A percentile compares a stretch with the other conserved stretches of the same genome.
These are phyloP conservation scores for Spencermartinsiella europaea DNA, from an alignment of 805 yeast species.

Conservation along the genomic window DNA sequence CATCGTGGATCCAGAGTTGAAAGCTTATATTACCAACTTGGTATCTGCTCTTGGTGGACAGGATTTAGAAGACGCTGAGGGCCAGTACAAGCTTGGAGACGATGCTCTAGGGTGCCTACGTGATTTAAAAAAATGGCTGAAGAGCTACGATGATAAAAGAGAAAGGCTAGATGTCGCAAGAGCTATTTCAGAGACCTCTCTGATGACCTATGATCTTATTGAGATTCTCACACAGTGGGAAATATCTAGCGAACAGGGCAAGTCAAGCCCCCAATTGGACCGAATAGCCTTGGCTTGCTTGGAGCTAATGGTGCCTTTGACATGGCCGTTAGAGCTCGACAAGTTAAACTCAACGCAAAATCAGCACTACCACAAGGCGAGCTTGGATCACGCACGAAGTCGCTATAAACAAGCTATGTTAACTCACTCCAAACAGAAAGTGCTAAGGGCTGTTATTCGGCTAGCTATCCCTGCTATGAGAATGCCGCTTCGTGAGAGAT, in stretches of 20 bases:
- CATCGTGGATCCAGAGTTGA: slow-evolving; percentile 29
- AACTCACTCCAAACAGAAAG: slow-evolving; percentile 51
- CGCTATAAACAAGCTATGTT: slow-evolving; percentile 66
- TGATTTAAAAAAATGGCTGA: slow-evolving; percentile 85
- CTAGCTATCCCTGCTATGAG: slow-evolving; percentile 52
- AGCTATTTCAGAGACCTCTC: slow-evolving; percentile 76
- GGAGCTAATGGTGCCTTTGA: slow-evolving; percentile 75
- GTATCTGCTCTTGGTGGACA: slow-evolving; percentile 90
- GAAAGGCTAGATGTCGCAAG: slow-evolving; percentile 75
- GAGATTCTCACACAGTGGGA: slow-evolving; percentile 77
- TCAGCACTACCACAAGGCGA: slow-evolving; percentile 53
- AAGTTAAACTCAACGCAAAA: slow-evolving; percentile 51
- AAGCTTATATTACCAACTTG: slow-evolving; percentile 70
- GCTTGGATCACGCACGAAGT: slow-evolving; percentile 61
- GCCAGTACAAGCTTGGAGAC: slow-evolving; percentile 74
- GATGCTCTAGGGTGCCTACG: slow-evolving; percentile 82
- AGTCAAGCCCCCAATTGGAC: slow-evolving; percentile 39
- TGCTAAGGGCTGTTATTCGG: slow-evolving; percentile 64
- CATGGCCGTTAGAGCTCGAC: slow-evolving; percentile 77
- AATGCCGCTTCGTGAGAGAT: slow-evolving; percentile 42
- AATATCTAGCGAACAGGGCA: slow-evolving; percentile 30
- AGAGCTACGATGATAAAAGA: slow-evolving; percentile 69
- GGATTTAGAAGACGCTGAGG: slow-evolving; percentile 50
- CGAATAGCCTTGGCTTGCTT: slow-evolving; percentile 66
- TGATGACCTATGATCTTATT: slow-evolving; percentile 66